Percentiles rank a stretch among this genome's conserved stretches.
These are phyloP conservation scores for Leonotis leonurus DNA, from an alignment of 257 asterid genomes.

Conservation along the genomic window DNA sequence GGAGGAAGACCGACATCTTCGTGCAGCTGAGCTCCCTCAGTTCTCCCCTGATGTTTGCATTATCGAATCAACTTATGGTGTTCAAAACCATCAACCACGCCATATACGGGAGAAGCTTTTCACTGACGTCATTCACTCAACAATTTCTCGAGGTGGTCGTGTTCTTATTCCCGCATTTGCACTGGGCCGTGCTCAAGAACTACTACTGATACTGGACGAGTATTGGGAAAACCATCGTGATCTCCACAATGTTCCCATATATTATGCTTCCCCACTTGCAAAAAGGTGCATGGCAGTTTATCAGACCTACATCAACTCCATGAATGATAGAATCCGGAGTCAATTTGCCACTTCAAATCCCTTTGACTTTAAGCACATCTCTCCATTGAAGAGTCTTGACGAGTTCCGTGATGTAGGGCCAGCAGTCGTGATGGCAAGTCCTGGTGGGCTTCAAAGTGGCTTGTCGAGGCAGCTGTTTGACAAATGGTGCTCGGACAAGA, in stretches of 20 bases:
- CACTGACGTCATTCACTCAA: constrained; percentile 76
- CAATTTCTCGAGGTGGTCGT: constrained; percentile 88
- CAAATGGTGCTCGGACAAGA: constrained; percentile 88
- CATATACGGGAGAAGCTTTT: constrained; percentile 77
- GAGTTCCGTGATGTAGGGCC: constrained; percentile 86
- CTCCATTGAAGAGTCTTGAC: constrained; percentile 71
- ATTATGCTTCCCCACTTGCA: constrained; percentile 96
- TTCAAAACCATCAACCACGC: constrained; percentile 87
- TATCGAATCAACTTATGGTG: constrained; percentile 94
- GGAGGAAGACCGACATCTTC: constrained; percentile 96
- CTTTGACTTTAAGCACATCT: constrained; percentile 84
- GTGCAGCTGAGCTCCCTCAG: constrained; percentile 93
- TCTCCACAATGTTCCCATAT: constrained; percentile 75
- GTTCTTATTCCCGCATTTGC: constrained; percentile 93
- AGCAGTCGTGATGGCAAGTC: constrained; percentile 92
- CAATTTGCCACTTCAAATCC: constrained; percentile 73
- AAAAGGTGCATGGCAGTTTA: constrained; percentile 94
- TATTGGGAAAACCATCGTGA: constrained; percentile 92
- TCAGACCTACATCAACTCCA: constrained; percentile 85
- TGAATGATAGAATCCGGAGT: constrained; percentile 85
- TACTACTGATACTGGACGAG: constrained; percentile 84
- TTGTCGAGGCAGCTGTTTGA: constrained; percentile 91
- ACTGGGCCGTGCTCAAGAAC: constrained; percentile 95
- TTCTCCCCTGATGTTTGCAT: constrained; percentile 95
- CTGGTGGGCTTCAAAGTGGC: constrained; percentile 94